Conservation (phyloP, 352 stramenopile species). For the Poterioochromonas sp. region DNA sequence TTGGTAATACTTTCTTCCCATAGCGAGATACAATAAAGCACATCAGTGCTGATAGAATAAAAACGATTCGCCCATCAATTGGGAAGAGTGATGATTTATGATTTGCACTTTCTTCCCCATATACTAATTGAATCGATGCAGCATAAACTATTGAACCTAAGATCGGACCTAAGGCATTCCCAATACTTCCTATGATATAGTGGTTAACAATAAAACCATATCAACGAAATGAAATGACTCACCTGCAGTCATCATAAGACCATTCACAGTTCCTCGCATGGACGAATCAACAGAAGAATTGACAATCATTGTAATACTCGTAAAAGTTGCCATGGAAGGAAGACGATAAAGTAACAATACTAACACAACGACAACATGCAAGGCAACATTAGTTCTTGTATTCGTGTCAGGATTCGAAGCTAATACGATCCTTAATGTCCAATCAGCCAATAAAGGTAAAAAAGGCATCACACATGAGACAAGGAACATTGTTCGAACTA, state of each 20-base stretch:
- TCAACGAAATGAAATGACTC: no score
- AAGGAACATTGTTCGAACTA: not conserved
- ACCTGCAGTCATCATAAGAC: constrained; percentile 15
- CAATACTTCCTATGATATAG: no score
- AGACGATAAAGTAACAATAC: not conserved
- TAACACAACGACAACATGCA: not conserved
- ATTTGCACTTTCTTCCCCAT: not conserved
- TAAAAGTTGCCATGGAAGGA: not conserved
- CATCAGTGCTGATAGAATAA: no score
- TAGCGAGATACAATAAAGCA: no score
- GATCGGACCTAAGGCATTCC: constrained; percentile 6
- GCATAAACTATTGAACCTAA: not conserved
- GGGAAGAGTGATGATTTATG: not conserved
- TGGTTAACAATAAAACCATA: no score
- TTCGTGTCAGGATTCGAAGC: not conserved
- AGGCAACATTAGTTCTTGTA: not conserved
- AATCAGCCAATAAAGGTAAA: not conserved
- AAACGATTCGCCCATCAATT: constrained; percentile 3
- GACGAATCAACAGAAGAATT: constrained; percentile 1
- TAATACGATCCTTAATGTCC: not conserved
- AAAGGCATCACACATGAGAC: not conserved
- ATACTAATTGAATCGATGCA: not conserved
- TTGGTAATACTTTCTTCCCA: no score
- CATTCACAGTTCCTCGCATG: constrained; percentile 7
- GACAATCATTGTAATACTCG: not conserved